Percentiles rank a stretch among this genome's conserved stretches.
phyloP scores from a whole-genome alignment of 2,329 filamentous ascomycete genomes.

The Ophiocordyceps polyrhachis-furcata region DNA sequence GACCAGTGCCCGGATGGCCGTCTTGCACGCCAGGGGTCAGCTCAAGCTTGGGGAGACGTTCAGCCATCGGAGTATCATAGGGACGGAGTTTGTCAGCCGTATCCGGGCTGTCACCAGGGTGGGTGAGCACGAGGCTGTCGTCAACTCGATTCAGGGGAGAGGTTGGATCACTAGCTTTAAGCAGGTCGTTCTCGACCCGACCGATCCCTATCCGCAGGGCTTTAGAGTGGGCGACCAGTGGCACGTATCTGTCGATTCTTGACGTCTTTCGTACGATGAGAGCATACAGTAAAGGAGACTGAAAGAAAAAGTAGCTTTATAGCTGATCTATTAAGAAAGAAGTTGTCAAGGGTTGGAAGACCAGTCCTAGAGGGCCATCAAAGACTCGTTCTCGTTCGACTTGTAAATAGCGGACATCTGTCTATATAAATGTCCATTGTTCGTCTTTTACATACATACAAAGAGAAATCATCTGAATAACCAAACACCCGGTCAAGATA shows the following conservation, averaged over 20 bases:
- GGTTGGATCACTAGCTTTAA: constrained; percentile 27
- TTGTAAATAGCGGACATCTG: too few species aligned
- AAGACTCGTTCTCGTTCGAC: too few species aligned
- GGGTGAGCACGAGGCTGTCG: constrained; percentile 18
- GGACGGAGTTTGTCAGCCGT: constrained; percentile 20
- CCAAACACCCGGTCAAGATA: too few species aligned
- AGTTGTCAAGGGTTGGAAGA: too few species aligned
- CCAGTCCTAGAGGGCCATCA: too few species aligned
- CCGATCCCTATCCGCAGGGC: constrained; percentile 22
- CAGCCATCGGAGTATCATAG: constrained; percentile 21
- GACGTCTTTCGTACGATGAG: too few species aligned
- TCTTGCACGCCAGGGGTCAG: constrained; percentile 21
- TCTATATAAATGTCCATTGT: too few species aligned
- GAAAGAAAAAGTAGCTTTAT: too few species aligned
- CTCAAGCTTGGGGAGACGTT: constrained; percentile 18
- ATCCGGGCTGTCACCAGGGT: constrained; percentile 19
- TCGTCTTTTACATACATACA: too few species aligned
- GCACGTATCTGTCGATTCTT: not conserved
- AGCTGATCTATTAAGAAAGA: too few species aligned
- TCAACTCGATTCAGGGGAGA: constrained; percentile 21
- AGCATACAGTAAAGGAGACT: too few species aligned
- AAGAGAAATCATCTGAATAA: too few species aligned
- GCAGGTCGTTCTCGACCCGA: constrained; percentile 21
- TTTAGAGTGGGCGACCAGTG: constrained; percentile 5
- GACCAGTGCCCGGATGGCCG: constrained; percentile 22